phyloP scores from a whole-genome alignment of 495 filamentous ascomycete species.

The Podospora didyma region DNA sequence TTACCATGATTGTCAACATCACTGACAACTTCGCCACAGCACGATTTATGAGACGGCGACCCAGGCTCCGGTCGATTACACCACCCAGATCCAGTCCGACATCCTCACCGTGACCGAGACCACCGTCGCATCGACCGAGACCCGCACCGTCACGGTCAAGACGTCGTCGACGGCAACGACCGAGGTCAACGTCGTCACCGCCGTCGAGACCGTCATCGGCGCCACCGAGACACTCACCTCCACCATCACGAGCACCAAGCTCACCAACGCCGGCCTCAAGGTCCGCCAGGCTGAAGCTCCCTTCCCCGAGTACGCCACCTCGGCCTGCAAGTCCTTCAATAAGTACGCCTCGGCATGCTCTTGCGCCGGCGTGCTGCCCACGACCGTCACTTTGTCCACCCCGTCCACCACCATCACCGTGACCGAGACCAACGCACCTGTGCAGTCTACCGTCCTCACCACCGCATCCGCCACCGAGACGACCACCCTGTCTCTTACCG shows the following conservation, averaged over 20 bases:
- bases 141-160: background rate
- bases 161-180: background rate
- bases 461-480: conserved; percentile 5
- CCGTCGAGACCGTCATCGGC: background rate
- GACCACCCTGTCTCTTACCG: background rate
- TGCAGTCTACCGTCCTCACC: background rate
- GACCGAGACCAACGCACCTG: conserved; percentile 1
- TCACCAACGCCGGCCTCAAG: background rate
- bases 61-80: conserved; percentile 4
- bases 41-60: conserved; percentile 10
- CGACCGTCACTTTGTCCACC: conserved; percentile 5
- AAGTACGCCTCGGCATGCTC: conserved; percentile 16
- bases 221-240: background rate
- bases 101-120: conserved; percentile 4
- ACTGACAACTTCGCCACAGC: background rate
- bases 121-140: conserved; percentile 1
- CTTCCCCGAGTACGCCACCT: conserved; percentile 9
- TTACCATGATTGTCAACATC: too few relatives aligned
- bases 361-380: conserved; percentile 8
- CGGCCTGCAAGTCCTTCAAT: conserved; percentile 11
- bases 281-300: background rate
- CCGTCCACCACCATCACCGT: conserved; percentile 6
- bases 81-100: conserved; percentile 1
- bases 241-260: background rate
- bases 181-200: background rate